These are phyloP conservation scores for Trapa bicornis DNA, from an alignment of 345 rosid genomes.

Conservation along the genomic window DNA sequence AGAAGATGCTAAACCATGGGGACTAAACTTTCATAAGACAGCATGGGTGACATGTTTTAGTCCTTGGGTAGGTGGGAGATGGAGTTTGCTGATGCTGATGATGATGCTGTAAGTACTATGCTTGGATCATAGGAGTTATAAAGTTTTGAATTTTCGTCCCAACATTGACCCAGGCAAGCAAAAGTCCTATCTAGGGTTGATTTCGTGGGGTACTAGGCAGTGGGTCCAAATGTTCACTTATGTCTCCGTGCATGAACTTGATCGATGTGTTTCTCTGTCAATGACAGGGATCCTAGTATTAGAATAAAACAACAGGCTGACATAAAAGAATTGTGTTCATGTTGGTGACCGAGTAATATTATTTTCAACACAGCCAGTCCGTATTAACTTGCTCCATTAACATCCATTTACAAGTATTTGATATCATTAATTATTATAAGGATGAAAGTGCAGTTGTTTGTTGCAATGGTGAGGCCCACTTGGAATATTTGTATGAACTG, in stretches of 20 bases:
- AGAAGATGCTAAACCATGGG: too few species aligned
- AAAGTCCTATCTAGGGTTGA: neutral
- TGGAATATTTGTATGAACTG: neutral
- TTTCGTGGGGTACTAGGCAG: neutral
- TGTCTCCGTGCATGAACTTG: neutral
- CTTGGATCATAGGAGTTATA: too few species aligned
- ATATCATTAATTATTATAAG: too few species aligned
- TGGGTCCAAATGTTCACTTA: neutral
- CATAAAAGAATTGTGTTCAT: neutral
- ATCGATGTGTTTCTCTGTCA: neutral
- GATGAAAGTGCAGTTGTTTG: neutral
- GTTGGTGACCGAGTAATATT: neutral
- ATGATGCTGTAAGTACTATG: too few species aligned
- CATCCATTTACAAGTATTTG: too few species aligned
- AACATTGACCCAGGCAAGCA: too few species aligned
- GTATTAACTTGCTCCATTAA: too few species aligned
- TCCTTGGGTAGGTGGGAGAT: too few species aligned
- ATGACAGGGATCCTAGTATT: neutral
- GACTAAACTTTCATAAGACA: too few species aligned
- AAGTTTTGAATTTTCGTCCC: too few species aligned
- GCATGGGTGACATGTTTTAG: too few species aligned
- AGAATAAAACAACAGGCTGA: neutral
- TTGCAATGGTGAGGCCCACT: neutral
- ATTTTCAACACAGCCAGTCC: neutral
- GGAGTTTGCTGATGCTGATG: too few species aligned